These are phyloP conservation scores for Ocimum tenuiflorum DNA, from an alignment of 257 asterid species.

Conservation along the genomic window DNA sequence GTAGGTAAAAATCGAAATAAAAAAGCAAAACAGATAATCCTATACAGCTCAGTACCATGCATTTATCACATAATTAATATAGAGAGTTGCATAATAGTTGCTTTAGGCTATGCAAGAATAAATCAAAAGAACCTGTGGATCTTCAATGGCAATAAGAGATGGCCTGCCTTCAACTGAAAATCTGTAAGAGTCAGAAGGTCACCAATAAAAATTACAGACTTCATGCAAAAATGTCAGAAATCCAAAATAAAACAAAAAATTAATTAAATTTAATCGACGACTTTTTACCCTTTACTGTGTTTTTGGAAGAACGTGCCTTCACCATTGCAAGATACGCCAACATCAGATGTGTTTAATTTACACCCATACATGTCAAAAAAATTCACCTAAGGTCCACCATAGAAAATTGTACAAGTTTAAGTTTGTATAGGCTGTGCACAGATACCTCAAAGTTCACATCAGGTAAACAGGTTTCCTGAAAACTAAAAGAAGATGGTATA, in stretches of 20 bases:
- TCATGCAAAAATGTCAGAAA: not conserved
- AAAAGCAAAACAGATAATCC: not conserved
- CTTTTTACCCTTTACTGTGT: constrained; percentile 60
- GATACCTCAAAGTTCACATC: not conserved
- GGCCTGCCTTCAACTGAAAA: constrained; percentile 54
- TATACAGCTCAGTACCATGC: not conserved
- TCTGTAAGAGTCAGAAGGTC: constrained; percentile 34
- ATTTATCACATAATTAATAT: not conserved
- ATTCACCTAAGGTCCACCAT: constrained; percentile 50
- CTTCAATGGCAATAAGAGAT: constrained; percentile 68
- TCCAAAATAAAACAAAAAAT: not conserved
- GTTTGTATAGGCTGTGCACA: constrained; percentile 8
- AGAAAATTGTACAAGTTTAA: constrained; percentile 8
- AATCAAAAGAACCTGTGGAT: constrained; percentile 69
- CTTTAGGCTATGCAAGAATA: constrained; percentile 8
- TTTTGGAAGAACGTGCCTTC: constrained; percentile 66
- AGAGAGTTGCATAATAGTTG: not conserved
- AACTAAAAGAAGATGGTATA: not conserved
- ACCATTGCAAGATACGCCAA: constrained; percentile 82
- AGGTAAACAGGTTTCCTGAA: not conserved
- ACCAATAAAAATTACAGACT: not conserved
- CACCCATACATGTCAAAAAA: constrained; percentile 89
- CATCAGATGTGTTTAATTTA: constrained; percentile 71
- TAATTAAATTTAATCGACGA: not conserved
- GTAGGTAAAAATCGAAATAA: not conserved